Evolutionary conservation across 2,329 filamentous ascomycete species (phyloP), one percentile per base, ranked within the genome.

Genomic region (Diaporthe nobilis): DNA sequence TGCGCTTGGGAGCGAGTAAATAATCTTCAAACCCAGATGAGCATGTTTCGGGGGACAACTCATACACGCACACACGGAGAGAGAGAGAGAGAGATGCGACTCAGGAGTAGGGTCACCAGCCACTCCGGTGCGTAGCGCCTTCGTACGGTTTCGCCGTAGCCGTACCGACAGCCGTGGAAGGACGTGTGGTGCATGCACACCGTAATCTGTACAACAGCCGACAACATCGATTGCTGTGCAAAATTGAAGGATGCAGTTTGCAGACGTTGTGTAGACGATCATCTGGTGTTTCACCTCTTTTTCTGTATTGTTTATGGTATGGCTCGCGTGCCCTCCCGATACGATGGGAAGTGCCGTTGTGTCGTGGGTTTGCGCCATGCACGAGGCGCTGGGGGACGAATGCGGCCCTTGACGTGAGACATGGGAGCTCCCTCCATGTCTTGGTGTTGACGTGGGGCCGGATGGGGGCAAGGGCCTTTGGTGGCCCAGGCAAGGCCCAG

Each of bases 31-130:
- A 55, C 65, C 34, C 15, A 55, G 31, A 25, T 70, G 65, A 70
- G 68, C 68, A 71, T 49, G 68, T 71, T 71, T 71, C 68, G 65
- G 65, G 34, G 44, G 65, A 68, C 65, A 39, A 53, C 63, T 51
- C 47, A 68, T 39, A 68, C 31, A 39, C 31, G 12, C 22, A 3
- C 39, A 31, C 28, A 25, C 31, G 20, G n/a, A 47, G n/a, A 65
- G 25, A 63, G 15, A 65, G 25, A 63, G 15, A 63, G 15, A 63
- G 39, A 44, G 60, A n/a, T 68, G 63, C 63, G 47, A 53, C 65
- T 53, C 65, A 53, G 47, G 68, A 71, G 68, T 34, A 34, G 28
- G 68, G 53, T 25, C 68, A 49, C 53, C 68, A 57, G 55, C 68
- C 68, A 60, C 68, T 49, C 53, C 47, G 22, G 25, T 47, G 61